Evolutionary conservation across 2,329 filamentous ascomycete genomes (phyloP).

Genomic region (Colletotrichum godetiae): DNA sequence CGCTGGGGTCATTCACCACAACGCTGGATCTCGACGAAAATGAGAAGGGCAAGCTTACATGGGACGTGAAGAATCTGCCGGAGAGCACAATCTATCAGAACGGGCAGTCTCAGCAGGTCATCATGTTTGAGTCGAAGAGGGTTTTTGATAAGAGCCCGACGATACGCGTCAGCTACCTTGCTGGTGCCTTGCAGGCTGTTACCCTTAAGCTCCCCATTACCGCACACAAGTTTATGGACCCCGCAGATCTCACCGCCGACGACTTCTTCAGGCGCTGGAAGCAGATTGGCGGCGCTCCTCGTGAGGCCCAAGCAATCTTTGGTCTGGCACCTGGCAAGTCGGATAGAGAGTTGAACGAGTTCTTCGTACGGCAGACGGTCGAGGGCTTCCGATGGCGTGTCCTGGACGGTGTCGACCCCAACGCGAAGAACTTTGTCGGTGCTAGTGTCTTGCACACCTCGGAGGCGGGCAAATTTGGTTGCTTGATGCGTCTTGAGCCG

Average conservation of each 20-base stretch:
- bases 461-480: conserved; percentile 91
- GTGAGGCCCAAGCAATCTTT: conserved; percentile 92
- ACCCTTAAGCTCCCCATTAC: conserved; percentile 91
- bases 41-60: conserved; percentile 76
- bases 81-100: conserved; percentile 82
- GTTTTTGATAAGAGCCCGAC: conserved; percentile 89
- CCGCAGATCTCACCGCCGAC: conserved; percentile 84
- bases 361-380: conserved; percentile 78
- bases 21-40: conserved; percentile 83
- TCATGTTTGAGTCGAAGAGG: conserved; percentile 90
- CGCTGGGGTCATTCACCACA: conserved; percentile 92
- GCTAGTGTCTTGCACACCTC: conserved; percentile 87
- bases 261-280: conserved; percentile 99
- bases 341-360: conserved; percentile 73
- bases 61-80: conserved; percentile 89
- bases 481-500: conserved; percentile 91
- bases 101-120: conserved; percentile 88
- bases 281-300: conserved; percentile 89
- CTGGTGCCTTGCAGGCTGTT: conserved; percentile 90
- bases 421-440: conserved; percentile 92
- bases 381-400: conserved; percentile 92
- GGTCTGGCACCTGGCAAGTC: conserved; percentile 67
- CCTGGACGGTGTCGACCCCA: conserved; percentile 88
- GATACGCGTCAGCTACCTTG: conserved; percentile 92
- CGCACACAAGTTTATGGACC: conserved; percentile 97